A percentile compares a stretch with the other conserved stretches of the same genome.
Conservation (phyloP, 2,329 filamentous ascomycete species). For the Proliferodiscus dingleyae region DNA sequence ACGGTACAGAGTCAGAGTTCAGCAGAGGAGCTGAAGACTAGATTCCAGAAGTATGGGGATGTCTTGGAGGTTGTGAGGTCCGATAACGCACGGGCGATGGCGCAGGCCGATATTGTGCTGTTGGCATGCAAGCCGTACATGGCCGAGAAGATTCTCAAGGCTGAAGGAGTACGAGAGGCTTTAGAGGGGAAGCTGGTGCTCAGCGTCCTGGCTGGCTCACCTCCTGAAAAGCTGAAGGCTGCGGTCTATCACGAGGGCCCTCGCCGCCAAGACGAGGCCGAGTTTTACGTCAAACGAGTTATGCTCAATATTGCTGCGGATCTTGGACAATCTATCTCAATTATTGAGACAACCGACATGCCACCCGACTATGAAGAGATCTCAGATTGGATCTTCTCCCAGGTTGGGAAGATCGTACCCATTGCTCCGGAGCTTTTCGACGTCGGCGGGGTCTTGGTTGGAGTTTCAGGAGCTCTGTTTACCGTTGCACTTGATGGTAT, state of each 20-base stretch:
- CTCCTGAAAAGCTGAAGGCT: constrained; percentile 60
- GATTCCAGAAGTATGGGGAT: constrained; percentile 29
- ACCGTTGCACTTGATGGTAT: constrained; percentile 71
- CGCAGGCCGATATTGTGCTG: constrained; percentile 68
- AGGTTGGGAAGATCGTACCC: constrained; percentile 65
- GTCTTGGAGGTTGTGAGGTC: constrained; percentile 30
- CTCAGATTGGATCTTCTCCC: constrained; percentile 71
- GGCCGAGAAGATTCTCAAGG: constrained; percentile 62
- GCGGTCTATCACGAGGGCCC: constrained; percentile 44
- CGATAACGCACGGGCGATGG: constrained; percentile 64
- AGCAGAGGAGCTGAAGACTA: constrained; percentile 29
- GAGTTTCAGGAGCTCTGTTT: constrained; percentile 71
- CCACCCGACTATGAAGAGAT: constrained; percentile 50
- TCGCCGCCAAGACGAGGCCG: constrained; percentile 22
- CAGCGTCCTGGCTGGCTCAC: constrained; percentile 75
- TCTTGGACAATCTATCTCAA: constrained; percentile 76
- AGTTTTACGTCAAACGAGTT: constrained; percentile 64
- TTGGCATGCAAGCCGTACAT: constrained; percentile 79
- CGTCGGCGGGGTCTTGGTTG: constrained; percentile 66
- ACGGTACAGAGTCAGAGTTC: constrained; percentile 39
- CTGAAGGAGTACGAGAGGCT: constrained; percentile 64
- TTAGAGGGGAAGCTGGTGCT: constrained; percentile 77
- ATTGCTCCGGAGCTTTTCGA: constrained; percentile 67
- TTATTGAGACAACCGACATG: constrained; percentile 53
- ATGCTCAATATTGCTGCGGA: constrained; percentile 83